A percentile compares a stretch with the other conserved stretches of the same genome.
phyloP scores from a whole-genome alignment of 2,329 filamentous ascomycete genomes.

The Xylaria sp. region DNA sequence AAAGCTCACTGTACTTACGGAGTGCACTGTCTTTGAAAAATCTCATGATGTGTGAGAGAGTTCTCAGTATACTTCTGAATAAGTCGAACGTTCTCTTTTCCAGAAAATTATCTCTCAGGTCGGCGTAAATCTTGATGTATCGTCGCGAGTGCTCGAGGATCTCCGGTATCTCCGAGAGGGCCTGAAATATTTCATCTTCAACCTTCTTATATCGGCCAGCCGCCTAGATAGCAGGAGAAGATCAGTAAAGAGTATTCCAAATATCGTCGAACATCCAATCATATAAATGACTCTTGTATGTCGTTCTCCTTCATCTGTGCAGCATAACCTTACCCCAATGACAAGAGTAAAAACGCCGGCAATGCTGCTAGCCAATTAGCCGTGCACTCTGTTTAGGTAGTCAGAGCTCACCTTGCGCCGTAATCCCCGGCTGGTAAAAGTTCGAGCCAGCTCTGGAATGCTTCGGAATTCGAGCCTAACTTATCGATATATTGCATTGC shows the following conservation, averaged over 20 bases:
- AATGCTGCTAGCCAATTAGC: conserved; percentile 16
- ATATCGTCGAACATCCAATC: background rate
- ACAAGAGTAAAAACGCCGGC: conserved; percentile 23
- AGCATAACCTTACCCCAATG: conserved; percentile 5
- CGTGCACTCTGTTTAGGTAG: background rate
- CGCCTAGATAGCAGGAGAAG: background rate
- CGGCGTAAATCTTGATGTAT: conserved; percentile 23
- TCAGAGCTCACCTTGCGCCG: conserved; percentile 15
- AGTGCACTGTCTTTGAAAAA: conserved; percentile 29
- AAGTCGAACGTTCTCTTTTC: conserved; percentile 25
- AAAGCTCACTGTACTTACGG: conserved; percentile 9
- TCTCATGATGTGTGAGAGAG: conserved; percentile 23
- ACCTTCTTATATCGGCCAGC: conserved; percentile 24
- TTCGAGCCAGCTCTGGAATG: conserved; percentile 26
- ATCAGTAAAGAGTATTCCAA: background rate
- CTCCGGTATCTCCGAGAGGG: conserved; percentile 24
- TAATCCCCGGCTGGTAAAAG: conserved; percentile 25
- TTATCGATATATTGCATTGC: conserved; percentile 27
- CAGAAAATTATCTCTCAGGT: conserved; percentile 2
- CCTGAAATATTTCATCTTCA: conserved; percentile 23
- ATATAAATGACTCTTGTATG: background rate
- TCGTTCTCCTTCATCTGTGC: background rate
- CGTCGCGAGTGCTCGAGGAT: conserved; percentile 17
- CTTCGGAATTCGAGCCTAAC: conserved; percentile 21
- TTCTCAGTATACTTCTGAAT: conserved; percentile 23